Base-by-base conservation (phyloP, 257 asterid species). In the Fraxinus cuspidata region DNA sequence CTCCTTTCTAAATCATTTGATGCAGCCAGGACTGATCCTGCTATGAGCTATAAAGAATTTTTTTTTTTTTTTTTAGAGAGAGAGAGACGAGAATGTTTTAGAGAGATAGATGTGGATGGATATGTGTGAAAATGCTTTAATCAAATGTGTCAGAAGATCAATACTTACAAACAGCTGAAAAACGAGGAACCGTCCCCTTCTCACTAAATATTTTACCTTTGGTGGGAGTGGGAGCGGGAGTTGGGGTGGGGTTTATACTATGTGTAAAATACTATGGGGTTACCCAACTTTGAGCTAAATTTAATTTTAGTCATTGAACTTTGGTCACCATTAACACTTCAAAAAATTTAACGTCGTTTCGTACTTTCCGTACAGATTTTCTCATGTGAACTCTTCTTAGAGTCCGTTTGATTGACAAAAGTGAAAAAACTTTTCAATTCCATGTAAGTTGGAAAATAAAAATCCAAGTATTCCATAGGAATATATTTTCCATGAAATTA, bases 181-280 rank as follows among this genome's bases (percentile, higher is more conserved):
- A 91, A 91, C 94, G 91, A 94, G 98, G 98, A 80, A 90, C 89
- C 86, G 96, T 95, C 99, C 85, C 83, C 89, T 83, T 94, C 95
- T 82, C 83, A 84, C 89, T 75, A 83, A 83, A 82, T 64, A 11
- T 79, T 78, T 4, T 49, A 74, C 70, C 76, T 32, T 74, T 75
- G 72, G 19, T 34, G 25, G 81, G 73, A 68, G 80, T 40, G 66
- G 73, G 56, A 0, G 34, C 4, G 34, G 5, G 35, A 0, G 5
- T 3, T 4, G 34, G 35, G 69, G 80, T 40, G 66, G 73, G 56
- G 76, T 65, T 19, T 53, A n/a, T n/a, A 53, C 1, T 47, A 3
- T 19, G 27, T 4, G 49, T 10, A 12, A 42, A 11, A 42, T 10
- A 42, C 49, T 11, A 42, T 40, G 3, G 1, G 63, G 27, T 53